Conservation (phyloP, 371 early-diverging fungal genomes). For the Apophysomyces ossiformis region DNA sequence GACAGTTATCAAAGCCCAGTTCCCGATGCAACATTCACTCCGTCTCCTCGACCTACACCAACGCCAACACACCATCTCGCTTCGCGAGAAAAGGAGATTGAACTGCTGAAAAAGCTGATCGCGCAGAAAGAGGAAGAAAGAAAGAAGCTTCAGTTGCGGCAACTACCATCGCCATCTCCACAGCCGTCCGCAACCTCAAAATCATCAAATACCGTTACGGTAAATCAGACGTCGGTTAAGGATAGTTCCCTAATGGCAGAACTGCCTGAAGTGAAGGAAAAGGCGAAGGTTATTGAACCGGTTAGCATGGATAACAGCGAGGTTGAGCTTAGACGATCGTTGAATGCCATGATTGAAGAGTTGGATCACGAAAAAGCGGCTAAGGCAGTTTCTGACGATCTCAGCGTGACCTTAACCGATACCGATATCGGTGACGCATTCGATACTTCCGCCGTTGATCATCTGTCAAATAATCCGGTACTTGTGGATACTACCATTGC, state of each 20-base stretch:
- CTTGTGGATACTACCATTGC: neutral
- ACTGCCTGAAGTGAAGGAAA: neutral
- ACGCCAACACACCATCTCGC: constrained; percentile 4
- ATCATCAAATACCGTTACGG: neutral
- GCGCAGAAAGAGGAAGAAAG: constrained; percentile 15
- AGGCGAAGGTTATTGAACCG: neutral
- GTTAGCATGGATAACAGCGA: neutral
- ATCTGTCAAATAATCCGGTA: neutral
- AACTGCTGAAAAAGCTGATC: constrained; percentile 13
- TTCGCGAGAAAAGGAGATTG: constrained; percentile 15
- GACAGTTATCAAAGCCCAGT: neutral
- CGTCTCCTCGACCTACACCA: constrained; percentile 7
- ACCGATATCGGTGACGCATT: constrained; percentile 16
- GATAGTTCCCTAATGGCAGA: neutral
- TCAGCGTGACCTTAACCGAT: neutral
- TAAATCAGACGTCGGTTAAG: too few relatives aligned
- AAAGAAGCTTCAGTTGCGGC: constrained; percentile 8
- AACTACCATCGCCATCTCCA: neutral
- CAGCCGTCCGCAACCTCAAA: neutral
- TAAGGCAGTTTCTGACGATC: neutral
- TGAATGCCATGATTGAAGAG: constrained; percentile 16
- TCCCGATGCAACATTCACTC: neutral
- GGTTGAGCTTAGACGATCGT: constrained; percentile 14
- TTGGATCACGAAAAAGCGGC: constrained; percentile 14
- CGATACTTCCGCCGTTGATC: neutral